Conservation (phyloP, 208 protist species). For the Vickermania spadyakhi region DNA sequence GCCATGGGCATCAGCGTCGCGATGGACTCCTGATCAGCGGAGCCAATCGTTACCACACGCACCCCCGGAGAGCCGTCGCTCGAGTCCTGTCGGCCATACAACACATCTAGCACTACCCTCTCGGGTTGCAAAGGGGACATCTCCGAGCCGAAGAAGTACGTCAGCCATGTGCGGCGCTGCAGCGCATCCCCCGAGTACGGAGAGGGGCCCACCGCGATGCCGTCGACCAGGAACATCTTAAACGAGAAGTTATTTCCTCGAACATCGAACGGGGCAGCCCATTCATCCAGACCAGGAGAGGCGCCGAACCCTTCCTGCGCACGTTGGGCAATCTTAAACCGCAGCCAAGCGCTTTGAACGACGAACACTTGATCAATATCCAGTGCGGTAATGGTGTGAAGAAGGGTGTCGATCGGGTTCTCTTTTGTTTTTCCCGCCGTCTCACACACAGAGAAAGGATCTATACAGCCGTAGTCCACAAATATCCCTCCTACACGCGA, state of each 20-base stretch:
- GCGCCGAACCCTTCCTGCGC: slow-evolving; percentile 19
- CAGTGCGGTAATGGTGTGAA: slow-evolving; percentile 32
- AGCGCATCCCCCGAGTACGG: background rate
- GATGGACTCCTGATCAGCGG: slow-evolving; percentile 22
- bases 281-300: slow-evolving; percentile 3
- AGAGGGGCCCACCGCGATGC: slow-evolving; percentile 8
- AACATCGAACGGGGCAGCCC: slow-evolving; percentile 14
- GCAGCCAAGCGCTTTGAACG: slow-evolving; percentile 51
- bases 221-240: slow-evolving; percentile 41
- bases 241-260: slow-evolving; percentile 19
- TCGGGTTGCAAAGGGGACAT: slow-evolving; percentile 32
- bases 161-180: slow-evolving; percentile 35
- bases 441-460: slow-evolving; percentile 10
- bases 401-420: slow-evolving; percentile 43
- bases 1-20: slow-evolving; percentile 60
- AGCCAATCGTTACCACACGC: slow-evolving; percentile 34
- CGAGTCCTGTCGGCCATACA: background rate
- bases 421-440: slow-evolving; percentile 15
- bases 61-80: slow-evolving; percentile 8
- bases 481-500: slow-evolving; percentile 63
- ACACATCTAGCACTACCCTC: slow-evolving; percentile 21
- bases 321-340: slow-evolving; percentile 53
- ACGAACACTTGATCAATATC: slow-evolving; percentile 65
- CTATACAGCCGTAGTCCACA: slow-evolving; percentile 53
- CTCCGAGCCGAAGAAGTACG: slow-evolving; percentile 57